Percentiles rank a stretch among this genome's conserved stretches.
Evolutionary conservation across 192 early-diverging fungal species (phyloP).

Genomic region (Chytriomyces confervae): DNA sequence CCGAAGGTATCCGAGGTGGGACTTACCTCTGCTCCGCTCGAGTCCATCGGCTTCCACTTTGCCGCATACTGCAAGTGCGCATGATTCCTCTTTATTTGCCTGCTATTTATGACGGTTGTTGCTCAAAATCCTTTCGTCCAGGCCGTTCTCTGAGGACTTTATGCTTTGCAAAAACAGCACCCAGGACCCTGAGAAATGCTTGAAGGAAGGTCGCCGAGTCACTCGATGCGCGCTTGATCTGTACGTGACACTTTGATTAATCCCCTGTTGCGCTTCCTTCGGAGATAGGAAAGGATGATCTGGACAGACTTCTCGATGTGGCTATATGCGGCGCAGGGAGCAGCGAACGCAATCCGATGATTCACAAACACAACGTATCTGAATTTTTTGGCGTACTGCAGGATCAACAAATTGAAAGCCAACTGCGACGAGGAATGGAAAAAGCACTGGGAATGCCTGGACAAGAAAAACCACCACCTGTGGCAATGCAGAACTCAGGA

Average conservation of each 20-base stretch:
- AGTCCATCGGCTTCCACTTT: conserved; percentile 92
- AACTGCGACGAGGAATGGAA: conserved; percentile 88
- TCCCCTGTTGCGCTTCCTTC: not conserved
- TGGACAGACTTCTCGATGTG: too few species aligned
- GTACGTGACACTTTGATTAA: conserved; percentile 45
- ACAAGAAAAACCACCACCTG: conserved; percentile 89
- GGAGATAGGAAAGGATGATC: not conserved
- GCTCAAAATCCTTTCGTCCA: not conserved
- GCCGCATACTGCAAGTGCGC: conserved; percentile 82
- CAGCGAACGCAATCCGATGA: too few species aligned
- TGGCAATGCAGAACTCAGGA: conserved; percentile 81
- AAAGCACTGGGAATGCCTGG: conserved; percentile 91
- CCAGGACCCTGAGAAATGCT: conserved; percentile 86
- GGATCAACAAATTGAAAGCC: conserved; percentile 83
- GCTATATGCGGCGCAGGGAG: too few species aligned
- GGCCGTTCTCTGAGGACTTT: conserved; percentile 87
- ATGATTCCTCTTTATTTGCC: not conserved
- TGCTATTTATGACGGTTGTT: not conserved
- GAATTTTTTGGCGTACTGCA: conserved; percentile 35
- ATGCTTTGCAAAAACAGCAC: conserved; percentile 95
- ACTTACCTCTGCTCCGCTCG: conserved; percentile 87
- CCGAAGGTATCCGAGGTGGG: conserved; percentile 86
- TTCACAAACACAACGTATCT: not conserved
- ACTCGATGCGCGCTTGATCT: conserved; percentile 91
- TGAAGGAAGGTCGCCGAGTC: conserved; percentile 93